Evolutionary conservation across 257 asterid genomes (phyloP).

Genomic region (Solanum gandarillasii): DNA sequence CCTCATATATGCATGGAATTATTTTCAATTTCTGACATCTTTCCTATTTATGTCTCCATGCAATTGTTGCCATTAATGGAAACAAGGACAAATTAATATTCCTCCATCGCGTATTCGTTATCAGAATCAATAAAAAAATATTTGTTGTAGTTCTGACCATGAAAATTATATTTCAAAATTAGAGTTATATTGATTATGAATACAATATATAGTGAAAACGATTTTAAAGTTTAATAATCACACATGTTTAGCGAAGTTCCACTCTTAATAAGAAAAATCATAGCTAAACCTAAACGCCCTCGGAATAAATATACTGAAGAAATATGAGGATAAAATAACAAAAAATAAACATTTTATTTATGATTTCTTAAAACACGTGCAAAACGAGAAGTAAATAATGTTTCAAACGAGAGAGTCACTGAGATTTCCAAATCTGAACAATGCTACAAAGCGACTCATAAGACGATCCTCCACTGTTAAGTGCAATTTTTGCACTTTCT

Average conservation of each 20-base stretch:
- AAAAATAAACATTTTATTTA: no score
- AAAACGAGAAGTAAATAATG: background rate
- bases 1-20: background rate
- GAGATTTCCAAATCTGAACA: background rate
- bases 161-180: no score
- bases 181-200: no score
- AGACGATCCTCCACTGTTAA: constrained; percentile 19
- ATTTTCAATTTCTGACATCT: background rate
- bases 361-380: no score
- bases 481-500: constrained; percentile 18
- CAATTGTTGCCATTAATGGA: background rate
- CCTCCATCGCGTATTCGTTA: background rate
- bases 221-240: no score
- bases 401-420: background rate
- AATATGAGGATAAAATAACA: no score
- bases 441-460: background rate
- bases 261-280: no score
- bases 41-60: background rate
- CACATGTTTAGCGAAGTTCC: no score
- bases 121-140: no score
- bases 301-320: background rate
- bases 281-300: no score
- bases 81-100: background rate
- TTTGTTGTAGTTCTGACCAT: no score
- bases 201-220: no score